Conservation (phyloP, 768 basidiomycete species). For the Stropharia rugosoannulata region DNA sequence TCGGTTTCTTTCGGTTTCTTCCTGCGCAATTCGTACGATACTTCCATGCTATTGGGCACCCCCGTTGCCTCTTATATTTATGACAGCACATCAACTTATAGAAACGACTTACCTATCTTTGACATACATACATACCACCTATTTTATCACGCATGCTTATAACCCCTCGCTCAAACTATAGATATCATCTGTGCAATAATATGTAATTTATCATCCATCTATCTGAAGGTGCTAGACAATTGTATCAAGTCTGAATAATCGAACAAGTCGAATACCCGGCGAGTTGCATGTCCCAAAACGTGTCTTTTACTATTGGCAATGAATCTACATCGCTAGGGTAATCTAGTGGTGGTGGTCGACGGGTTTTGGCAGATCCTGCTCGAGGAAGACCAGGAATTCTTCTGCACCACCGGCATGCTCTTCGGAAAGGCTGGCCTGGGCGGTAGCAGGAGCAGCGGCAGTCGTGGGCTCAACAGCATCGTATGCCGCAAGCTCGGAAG, state of each 20-base stretch:
- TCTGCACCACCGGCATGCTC: conserved; percentile 61
- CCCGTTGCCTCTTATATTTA: too few species aligned
- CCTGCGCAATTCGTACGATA: not conserved
- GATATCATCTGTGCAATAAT: conserved; percentile 3
- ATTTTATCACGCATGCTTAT: not conserved
- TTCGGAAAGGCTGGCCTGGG: conserved; percentile 33
- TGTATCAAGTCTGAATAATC: too few species aligned
- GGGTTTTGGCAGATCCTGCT: conserved; percentile 72
- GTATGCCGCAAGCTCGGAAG: conserved; percentile 85
- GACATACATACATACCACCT: too few species aligned
- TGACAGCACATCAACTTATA: too few species aligned
- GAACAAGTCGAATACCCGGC: not conserved
- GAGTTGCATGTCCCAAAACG: not conserved
- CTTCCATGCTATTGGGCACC: not conserved
- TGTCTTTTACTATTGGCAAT: conserved; percentile 1
- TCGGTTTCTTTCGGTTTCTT: not conserved
- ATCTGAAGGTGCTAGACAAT: not conserved
- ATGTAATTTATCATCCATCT: conserved; percentile 8
- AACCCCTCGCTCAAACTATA: not conserved
- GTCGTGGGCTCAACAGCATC: conserved; percentile 74
- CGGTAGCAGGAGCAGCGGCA: conserved; percentile 34
- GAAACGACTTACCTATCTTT: too few species aligned
- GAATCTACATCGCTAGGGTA: conserved; percentile 11
- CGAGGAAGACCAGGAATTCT: conserved; percentile 77
- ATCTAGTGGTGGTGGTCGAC: conserved; percentile 50